phyloP scores from a whole-genome alignment of 257 asterid species.

The Nicotiana paniculata region DNA sequence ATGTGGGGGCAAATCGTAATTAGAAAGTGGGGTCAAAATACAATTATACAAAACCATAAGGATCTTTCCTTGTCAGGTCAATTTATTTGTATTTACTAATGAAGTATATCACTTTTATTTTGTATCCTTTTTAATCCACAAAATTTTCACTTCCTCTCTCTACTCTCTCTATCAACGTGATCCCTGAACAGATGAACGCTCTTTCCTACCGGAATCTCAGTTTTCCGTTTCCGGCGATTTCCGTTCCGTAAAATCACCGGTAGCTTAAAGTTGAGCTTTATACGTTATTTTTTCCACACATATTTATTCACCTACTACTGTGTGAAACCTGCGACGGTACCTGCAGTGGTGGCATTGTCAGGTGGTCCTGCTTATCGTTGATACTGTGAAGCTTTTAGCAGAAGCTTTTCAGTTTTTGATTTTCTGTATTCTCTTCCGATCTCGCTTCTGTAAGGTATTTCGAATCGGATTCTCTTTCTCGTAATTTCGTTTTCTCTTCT shows the following conservation, averaged over 20 bases:
- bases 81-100: not conserved
- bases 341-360: not conserved
- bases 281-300: not conserved
- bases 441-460: conserved; percentile 1
- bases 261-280: not conserved
- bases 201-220: not conserved
- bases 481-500: not conserved
- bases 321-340: not conserved
- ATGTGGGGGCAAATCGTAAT: not conserved
- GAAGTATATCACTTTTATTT: not conserved
- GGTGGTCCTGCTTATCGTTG: conserved; percentile 2
- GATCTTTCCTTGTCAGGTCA: conserved; percentile 2
- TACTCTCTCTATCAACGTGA: conserved; percentile 1
- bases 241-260: not conserved
- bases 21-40: not conserved
- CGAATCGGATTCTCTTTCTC: not conserved
- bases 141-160: conserved; percentile 5
- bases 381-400: not conserved
- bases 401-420: not conserved
- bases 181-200: not conserved
- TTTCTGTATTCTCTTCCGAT: conserved; percentile 3
- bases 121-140: not conserved
- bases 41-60: conserved; percentile 2
- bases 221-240: not conserved
- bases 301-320: not conserved